Conservation (phyloP, 306 rosid species). For the Comarum palustre region DNA sequence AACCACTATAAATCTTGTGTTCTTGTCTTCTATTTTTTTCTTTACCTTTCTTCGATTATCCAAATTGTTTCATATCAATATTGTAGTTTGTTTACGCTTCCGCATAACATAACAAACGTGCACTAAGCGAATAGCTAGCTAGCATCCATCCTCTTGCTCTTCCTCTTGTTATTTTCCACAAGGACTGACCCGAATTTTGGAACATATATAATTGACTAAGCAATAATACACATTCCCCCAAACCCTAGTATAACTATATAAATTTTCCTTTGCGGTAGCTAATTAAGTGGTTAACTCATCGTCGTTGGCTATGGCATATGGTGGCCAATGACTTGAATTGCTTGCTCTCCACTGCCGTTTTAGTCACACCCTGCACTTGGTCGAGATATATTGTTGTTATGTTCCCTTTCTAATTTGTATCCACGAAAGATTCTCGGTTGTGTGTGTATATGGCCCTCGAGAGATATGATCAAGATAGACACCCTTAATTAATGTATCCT, state of each 20-base stretch:
- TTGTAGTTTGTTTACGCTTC: too few relatives aligned
- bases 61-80: too few relatives aligned
- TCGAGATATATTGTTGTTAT: not conserved
- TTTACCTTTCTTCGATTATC: too few relatives aligned
- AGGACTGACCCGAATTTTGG: slow-evolving; percentile 22
- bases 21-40: too few relatives aligned
- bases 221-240: slow-evolving; percentile 24
- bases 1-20: too few relatives aligned
- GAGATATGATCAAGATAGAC: slow-evolving; percentile 38
- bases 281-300: slow-evolving; percentile 18
- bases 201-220: slow-evolving; percentile 28
- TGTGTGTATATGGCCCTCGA: slow-evolving; percentile 26
- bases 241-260: slow-evolving; percentile 7
- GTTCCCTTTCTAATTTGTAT: not conserved
- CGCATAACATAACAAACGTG: too few relatives aligned
- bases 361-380: not conserved
- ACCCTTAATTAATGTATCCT: slow-evolving; percentile 15
- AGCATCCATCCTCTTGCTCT: slow-evolving; percentile 50
- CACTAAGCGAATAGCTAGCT: too few relatives aligned
- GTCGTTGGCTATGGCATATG: not conserved
- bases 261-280: not conserved
- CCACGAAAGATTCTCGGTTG: too few relatives aligned
- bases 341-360: slow-evolving; percentile 13
- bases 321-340: slow-evolving; percentile 6
- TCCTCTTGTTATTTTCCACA: slow-evolving; percentile 19